These are phyloP conservation scores for Gonapodya prolifera DNA, from an alignment of 192 early-diverging fungal genomes.

Conservation along the genomic window DNA sequence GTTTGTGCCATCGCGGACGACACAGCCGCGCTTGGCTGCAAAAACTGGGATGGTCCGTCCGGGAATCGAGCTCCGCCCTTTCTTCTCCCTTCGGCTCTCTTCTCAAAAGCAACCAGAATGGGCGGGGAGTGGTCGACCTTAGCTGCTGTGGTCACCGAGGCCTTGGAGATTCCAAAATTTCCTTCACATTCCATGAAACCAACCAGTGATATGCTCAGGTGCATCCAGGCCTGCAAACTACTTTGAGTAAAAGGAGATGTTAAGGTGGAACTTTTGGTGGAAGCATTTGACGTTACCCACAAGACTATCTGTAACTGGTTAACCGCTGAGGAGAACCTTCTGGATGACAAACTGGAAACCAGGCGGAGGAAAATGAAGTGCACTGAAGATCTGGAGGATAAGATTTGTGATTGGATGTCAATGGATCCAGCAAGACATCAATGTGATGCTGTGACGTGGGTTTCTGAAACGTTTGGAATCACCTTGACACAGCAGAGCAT, in stretches of 20 bases:
- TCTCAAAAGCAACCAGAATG: no score
- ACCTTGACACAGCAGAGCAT: neutral
- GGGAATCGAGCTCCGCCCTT: no score
- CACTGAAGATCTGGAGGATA: neutral
- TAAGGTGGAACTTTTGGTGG: neutral
- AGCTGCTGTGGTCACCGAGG: no score
- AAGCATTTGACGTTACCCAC: neutral
- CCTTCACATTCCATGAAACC: no score
- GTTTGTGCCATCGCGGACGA: no score
- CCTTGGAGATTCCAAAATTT: no score
- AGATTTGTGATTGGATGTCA: neutral
- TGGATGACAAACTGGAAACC: neutral
- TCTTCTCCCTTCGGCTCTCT: no score
- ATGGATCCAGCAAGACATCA: neutral
- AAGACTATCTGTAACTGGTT: neutral
- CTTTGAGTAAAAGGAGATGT: neutral
- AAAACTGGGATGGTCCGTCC: no score
- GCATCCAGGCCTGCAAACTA: neutral
- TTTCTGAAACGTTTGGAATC: neutral
- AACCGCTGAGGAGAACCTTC: neutral
- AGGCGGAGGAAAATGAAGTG: neutral
- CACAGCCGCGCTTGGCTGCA: no score
- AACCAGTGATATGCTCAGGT: no score
- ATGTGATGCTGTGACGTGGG: neutral
- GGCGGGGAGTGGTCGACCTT: no score